These are phyloP conservation scores for Kodamaea derodonti DNA, from an alignment of 1,139 yeast genomes.

Conservation along the genomic window DNA sequence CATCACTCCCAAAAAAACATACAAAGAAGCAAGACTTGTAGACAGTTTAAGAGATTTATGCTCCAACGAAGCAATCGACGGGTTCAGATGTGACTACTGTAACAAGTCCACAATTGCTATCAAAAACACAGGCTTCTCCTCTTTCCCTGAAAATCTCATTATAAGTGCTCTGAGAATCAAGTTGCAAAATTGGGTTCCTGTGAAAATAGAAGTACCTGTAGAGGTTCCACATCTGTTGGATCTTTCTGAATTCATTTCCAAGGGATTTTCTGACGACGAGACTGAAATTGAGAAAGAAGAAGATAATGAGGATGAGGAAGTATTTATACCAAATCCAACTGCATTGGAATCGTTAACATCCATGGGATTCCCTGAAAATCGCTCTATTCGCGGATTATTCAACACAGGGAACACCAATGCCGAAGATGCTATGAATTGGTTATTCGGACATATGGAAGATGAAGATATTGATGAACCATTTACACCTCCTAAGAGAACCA, in stretches of 20 bases:
- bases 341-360: constrained; percentile 53
- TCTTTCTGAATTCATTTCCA: constrained; percentile 26
- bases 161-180: constrained; percentile 77
- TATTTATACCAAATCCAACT: constrained; percentile 53
- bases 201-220: constrained; percentile 73
- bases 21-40: constrained; percentile 47
- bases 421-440: constrained; percentile 89
- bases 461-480: constrained; percentile 69
- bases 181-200: constrained; percentile 87
- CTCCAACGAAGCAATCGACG: constrained; percentile 56
- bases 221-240: constrained; percentile 48
- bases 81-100: constrained; percentile 65
- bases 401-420: constrained; percentile 65
- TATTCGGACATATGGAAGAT: constrained; percentile 86
- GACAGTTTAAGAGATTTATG: constrained; percentile 49
- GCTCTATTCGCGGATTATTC: constrained; percentile 65
- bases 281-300: constrained; percentile 23
- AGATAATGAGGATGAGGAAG: constrained; percentile 6
- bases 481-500: constrained; percentile 1
- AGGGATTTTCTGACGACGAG: constrained; percentile 38
- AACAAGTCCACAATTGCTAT: constrained; percentile 41
- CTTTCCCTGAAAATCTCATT: constrained; percentile 69
- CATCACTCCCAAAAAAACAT: constrained; percentile 42
- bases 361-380: constrained; percentile 84
- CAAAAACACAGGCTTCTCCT: constrained; percentile 47